Evolutionary conservation across 2,329 filamentous ascomycete species (phyloP).

Genomic region (Botrytis galanthina): DNA sequence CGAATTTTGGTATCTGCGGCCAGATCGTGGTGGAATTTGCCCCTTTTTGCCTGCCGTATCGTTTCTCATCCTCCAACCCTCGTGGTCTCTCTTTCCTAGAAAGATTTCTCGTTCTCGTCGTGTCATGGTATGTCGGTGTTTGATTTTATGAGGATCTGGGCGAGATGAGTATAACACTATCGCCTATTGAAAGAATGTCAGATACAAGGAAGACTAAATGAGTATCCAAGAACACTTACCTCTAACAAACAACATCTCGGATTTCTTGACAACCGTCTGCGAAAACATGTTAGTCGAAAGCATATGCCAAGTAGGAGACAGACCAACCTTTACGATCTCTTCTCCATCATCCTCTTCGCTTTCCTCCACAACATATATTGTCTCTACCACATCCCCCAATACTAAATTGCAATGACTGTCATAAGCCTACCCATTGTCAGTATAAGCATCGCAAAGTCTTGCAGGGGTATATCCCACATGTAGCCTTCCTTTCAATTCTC

Average conservation of each 20-base stretch:
- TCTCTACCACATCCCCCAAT: conserved; percentile 94
- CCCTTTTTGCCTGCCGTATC: not conserved
- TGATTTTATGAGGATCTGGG: conserved; percentile 42
- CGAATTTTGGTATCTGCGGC: not conserved
- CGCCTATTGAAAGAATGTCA: conserved; percentile 49
- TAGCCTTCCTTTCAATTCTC: conserved; percentile 90
- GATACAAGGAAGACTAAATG: conserved; percentile 6
- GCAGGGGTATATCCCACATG: conserved; percentile 63
- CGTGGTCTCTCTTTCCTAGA: not conserved
- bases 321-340: conserved; percentile 63
- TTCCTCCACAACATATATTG: conserved; percentile 89
- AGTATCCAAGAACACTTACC: conserved; percentile 53
- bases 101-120: not conserved
- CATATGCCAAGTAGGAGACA: not conserved
- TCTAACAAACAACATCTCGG: conserved; percentile 97
- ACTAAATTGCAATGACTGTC: conserved; percentile 98
- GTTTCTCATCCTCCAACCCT: not conserved
- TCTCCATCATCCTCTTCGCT: conserved; percentile 73
- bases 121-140: not conserved
- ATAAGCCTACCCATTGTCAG: conserved; percentile 66
- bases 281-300: not conserved
- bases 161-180: conserved; percentile 71
- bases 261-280: conserved; percentile 92
- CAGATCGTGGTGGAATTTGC: not conserved
- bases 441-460: conserved; percentile 25